Evolutionary conservation across 2,329 filamentous ascomycete species (phyloP).

Genomic region (Periconia macrospinosa): DNA sequence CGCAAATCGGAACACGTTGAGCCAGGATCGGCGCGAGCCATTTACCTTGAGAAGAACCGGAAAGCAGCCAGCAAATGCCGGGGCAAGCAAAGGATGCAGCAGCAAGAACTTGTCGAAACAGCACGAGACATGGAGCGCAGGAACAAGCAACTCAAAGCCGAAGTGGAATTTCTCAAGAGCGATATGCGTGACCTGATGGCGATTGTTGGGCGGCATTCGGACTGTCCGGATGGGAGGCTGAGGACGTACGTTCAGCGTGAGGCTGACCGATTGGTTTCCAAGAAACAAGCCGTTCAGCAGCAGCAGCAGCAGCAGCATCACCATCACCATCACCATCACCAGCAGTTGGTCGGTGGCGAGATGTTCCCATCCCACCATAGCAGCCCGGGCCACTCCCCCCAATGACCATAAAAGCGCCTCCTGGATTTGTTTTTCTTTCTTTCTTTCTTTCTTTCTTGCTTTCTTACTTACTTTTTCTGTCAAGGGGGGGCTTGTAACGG

Average conservation of each 20-base stretch:
- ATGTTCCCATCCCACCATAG: too few species aligned
- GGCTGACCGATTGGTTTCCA: slow-evolving; percentile 23
- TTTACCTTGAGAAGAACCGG: slow-evolving; percentile 67
- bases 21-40: slow-evolving; percentile 28
- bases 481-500: too few species aligned
- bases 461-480: too few species aligned
- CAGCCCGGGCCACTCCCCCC: too few species aligned
- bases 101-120: slow-evolving; percentile 51
- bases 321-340: too few species aligned
- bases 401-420: too few species aligned
- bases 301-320: neutral
- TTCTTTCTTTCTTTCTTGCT: too few species aligned
- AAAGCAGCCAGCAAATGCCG: slow-evolving; percentile 73
- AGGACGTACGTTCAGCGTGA: slow-evolving; percentile 27
- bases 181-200: slow-evolving; percentile 27
- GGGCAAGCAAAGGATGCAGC: slow-evolving; percentile 64
- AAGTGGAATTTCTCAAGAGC: slow-evolving; percentile 26
- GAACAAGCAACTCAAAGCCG: slow-evolving; percentile 32
- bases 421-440: too few species aligned
- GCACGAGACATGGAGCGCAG: slow-evolving; percentile 35
- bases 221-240: slow-evolving; percentile 29
- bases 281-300: too few species aligned
- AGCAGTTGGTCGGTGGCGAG: too few species aligned
- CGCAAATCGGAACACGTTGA: slow-evolving; percentile 10
- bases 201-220: slow-evolving; percentile 23